Conservation (phyloP, 495 filamentous ascomycete genomes). For the Aspergillus mulundensis region DNA sequence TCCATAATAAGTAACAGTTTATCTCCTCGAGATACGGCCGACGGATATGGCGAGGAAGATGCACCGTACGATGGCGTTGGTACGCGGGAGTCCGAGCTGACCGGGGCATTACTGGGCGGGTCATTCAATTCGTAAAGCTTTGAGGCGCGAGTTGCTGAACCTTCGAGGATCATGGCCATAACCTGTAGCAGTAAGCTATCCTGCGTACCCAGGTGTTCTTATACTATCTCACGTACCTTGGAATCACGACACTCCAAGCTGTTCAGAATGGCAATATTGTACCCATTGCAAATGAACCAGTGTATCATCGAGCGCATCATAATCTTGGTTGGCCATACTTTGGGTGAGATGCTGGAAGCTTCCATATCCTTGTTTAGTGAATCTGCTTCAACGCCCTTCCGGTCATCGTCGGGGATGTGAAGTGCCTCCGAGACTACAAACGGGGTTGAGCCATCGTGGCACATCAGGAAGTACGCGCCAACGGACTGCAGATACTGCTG, state of each 20-base stretch:
- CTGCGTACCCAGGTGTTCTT: not conserved
- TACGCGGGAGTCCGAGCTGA: too few species aligned
- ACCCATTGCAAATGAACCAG: constrained; percentile 42
- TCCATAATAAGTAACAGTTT: not conserved
- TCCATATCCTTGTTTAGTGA: not conserved
- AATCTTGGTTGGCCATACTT: constrained; percentile 13
- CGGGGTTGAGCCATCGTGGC: constrained; percentile 52
- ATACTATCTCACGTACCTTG: constrained; percentile 37
- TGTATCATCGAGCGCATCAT: constrained; percentile 45
- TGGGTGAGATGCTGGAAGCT: not conserved
- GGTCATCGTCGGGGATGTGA: too few species aligned
- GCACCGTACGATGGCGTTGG: too few species aligned
- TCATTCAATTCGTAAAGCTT: not conserved
- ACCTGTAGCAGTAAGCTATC: constrained; percentile 8
- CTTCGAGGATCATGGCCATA: constrained; percentile 49
- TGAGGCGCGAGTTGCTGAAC: constrained; percentile 9
- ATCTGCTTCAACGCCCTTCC: not conserved
- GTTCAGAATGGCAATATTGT: constrained; percentile 58
- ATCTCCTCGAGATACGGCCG: too few species aligned
- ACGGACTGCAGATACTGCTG: constrained; percentile 45
- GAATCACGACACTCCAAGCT: constrained; percentile 56
- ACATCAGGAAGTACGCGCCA: constrained; percentile 64
- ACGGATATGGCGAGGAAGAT: too few species aligned
- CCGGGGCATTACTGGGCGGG: too few species aligned
- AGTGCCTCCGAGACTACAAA: not conserved